Evolutionary conservation across 257 asterid genomes (phyloP).

Genomic region (Gentiana macrophylla): DNA sequence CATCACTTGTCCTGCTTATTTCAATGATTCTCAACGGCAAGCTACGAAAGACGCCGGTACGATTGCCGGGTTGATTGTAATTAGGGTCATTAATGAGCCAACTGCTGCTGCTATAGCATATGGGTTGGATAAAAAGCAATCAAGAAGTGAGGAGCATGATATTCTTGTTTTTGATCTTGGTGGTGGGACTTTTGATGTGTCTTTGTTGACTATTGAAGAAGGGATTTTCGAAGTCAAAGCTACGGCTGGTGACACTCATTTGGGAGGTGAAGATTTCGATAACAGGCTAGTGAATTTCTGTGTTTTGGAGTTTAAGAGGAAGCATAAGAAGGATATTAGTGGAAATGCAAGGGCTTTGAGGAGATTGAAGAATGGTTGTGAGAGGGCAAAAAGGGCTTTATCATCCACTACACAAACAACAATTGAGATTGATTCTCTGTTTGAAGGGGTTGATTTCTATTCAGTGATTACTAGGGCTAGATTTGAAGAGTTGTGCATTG

Average conservation of each 20-base stretch:
- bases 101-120: constrained; percentile 25
- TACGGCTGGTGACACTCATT: constrained; percentile 20
- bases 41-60: constrained; percentile 41
- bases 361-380: constrained; percentile 19
- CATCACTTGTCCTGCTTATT: constrained; percentile 41
- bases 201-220: constrained; percentile 17
- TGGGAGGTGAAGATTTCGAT: constrained; percentile 26
- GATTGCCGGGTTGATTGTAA: constrained; percentile 14
- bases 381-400: constrained; percentile 22
- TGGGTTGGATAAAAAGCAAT: no score
- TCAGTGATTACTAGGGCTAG: constrained; percentile 19
- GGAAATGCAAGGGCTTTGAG: constrained; percentile 20
- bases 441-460: constrained; percentile 19
- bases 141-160: constrained; percentile 24
- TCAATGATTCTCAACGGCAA: neutral
- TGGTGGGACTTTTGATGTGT: constrained; percentile 30
- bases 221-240: constrained; percentile 24
- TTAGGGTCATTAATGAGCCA: constrained; percentile 42
- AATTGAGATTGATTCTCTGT: constrained; percentile 16
- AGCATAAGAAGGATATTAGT: constrained; percentile 20
- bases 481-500: constrained; percentile 19
- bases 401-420: constrained; percentile 21
- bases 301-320: constrained; percentile 14
- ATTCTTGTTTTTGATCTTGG: constrained; percentile 28
- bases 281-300: constrained; percentile 12